Evolutionary conservation across 1,284 basidiomycete species (phyloP).

Genomic region (Chondrostereum purpureum): DNA sequence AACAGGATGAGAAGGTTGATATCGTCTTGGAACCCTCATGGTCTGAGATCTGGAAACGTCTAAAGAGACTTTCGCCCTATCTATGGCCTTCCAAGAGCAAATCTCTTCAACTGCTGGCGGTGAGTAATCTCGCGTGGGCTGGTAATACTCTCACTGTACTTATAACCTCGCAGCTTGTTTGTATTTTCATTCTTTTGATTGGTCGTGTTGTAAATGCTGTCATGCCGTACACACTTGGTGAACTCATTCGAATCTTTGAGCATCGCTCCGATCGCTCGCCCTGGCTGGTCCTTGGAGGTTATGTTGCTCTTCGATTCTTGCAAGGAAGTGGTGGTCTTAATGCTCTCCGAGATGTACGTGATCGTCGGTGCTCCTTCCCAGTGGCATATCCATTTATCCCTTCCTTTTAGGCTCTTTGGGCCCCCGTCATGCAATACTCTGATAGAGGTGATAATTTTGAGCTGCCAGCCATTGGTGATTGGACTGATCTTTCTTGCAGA

Average conservation of each 20-base stretch:
- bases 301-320: constrained; percentile 59
- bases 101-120: constrained; percentile 66
- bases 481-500: constrained; percentile 32
- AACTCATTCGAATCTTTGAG: constrained; percentile 58
- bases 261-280: constrained; percentile 38
- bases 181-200: constrained; percentile 60
- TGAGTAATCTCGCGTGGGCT: constrained; percentile 28
- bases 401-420: constrained; percentile 55
- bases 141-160: constrained; percentile 5
- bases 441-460: constrained; percentile 43
- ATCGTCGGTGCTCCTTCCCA: neutral
- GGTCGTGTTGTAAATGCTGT: constrained; percentile 74
- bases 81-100: constrained; percentile 73
- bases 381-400: constrained; percentile 11
- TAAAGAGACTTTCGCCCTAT: constrained; percentile 66
- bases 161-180: constrained; percentile 39
- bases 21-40: constrained; percentile 60
- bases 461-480: neutral
- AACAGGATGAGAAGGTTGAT: constrained; percentile 43
- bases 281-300: constrained; percentile 59
- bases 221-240: constrained; percentile 68
- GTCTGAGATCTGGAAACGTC: constrained; percentile 51
- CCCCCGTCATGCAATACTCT: constrained; percentile 84
- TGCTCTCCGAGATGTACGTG: constrained; percentile 59
- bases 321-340: constrained; percentile 67